Conservation (phyloP, 78 protist genomes). For the Andalucia godoyi region DNA sequence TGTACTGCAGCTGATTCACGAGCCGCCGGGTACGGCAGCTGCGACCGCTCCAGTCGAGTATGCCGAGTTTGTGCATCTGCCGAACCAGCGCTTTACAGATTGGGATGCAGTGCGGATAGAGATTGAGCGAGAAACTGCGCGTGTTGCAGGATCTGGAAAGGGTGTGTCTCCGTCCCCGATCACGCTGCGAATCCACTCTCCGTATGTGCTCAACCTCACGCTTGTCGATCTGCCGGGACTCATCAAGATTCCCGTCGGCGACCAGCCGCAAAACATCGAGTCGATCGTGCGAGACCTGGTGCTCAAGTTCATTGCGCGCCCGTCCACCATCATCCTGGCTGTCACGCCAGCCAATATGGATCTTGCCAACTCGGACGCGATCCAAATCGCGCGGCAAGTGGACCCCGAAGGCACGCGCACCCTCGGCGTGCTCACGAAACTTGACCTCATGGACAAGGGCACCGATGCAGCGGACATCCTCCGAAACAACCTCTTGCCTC, state of each 20-base stretch:
- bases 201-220: conserved; percentile 83
- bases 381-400: conserved; percentile 63
- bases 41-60: conserved; percentile 30
- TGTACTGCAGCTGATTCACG: conserved; percentile 77
- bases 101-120: conserved; percentile 69
- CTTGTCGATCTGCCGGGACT: conserved; percentile 96
- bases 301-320: conserved; percentile 38
- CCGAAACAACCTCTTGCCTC: conserved; percentile 49
- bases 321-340: conserved; percentile 83
- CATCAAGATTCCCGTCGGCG: conserved; percentile 77
- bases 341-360: conserved; percentile 91
- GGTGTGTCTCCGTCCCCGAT: conserved; percentile 78
- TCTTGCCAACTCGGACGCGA: conserved; percentile 82
- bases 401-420: conserved; percentile 67
- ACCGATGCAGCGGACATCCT: conserved; percentile 84
- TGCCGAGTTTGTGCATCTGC: conserved; percentile 80
- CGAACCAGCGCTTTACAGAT: conserved; percentile 53
- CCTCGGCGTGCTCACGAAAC: conserved; percentile 89
- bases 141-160: conserved; percentile 65
- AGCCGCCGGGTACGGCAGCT: conserved; percentile 4
- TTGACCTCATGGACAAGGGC: conserved; percentile 93
- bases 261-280: conserved; percentile 88
- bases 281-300: conserved; percentile 52
- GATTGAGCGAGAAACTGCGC: conserved; percentile 68
- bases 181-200: conserved; percentile 63